Percentiles rank a stretch among this genome's conserved stretches.
These are phyloP conservation scores for Ceratorhiza oryzae-sativae DNA, from an alignment of 1,284 basidiomycete genomes.

Conservation along the genomic window DNA sequence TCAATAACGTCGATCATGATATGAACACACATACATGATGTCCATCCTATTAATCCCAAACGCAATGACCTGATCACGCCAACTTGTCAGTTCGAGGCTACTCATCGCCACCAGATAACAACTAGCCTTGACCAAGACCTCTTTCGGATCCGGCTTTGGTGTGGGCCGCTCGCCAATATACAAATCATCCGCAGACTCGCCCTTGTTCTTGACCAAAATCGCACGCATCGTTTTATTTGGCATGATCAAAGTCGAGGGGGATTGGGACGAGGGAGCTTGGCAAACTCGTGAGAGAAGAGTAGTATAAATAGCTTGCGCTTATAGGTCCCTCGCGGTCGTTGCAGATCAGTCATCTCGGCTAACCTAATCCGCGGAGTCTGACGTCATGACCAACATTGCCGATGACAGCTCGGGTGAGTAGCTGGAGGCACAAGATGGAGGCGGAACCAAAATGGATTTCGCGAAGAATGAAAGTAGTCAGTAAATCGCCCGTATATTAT, in stretches of 20 bases:
- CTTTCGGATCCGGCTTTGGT: conserved; percentile 61
- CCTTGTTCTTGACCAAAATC: conserved; percentile 79
- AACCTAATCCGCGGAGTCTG: too few relatives aligned
- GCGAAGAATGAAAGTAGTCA: too few relatives aligned
- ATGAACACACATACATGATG: conserved; percentile 61
- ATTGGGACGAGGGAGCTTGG: background rate
- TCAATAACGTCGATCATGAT: background rate
- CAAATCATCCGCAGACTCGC: conserved; percentile 79
- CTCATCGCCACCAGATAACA: background rate
- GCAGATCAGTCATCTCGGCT: too few relatives aligned
- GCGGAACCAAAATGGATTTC: too few relatives aligned
- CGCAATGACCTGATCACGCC: conserved; percentile 12
- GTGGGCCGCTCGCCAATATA: conserved; percentile 71
- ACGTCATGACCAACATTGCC: too few relatives aligned
- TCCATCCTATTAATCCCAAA: conserved; percentile 94
- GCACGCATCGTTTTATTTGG: conserved; percentile 69
- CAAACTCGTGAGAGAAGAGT: too few relatives aligned
- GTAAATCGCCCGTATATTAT: too few relatives aligned
- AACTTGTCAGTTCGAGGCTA: too few relatives aligned
- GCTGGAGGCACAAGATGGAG: too few relatives aligned
- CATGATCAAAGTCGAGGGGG: background rate
- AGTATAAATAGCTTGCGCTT: conserved; percentile 1
- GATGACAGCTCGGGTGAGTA: too few relatives aligned
- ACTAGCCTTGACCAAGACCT: conserved; percentile 79
- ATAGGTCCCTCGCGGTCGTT: too few relatives aligned